phyloP scores from a whole-genome alignment of 129 eudicot species.

The Escallonia herrerae region DNA sequence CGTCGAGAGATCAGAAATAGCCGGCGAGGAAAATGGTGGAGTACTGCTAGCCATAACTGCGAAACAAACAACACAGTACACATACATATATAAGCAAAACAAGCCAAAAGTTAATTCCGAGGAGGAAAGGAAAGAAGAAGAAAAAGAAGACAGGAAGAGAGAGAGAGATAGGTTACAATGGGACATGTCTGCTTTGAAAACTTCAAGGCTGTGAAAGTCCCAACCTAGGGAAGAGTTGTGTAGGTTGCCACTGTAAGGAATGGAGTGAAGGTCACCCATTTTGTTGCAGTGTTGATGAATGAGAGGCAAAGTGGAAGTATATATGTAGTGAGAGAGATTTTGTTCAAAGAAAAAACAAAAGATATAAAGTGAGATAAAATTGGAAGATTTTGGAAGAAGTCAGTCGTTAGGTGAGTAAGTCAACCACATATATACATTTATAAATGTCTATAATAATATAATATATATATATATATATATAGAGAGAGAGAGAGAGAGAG shows the following conservation, averaged over 20 bases:
- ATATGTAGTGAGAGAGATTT: slow-evolving; percentile 13
- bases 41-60: slow-evolving; percentile 39
- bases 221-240: slow-evolving; percentile 47
- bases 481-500: slow-evolving; percentile 20
- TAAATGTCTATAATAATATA: background rate
- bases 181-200: slow-evolving; percentile 60
- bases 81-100: background rate
- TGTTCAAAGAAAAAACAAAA: slow-evolving; percentile 18
- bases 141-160: background rate
- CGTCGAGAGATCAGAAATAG: slow-evolving; percentile 46
- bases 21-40: slow-evolving; percentile 26
- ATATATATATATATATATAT: background rate
- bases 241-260: slow-evolving; percentile 36
- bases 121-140: background rate
- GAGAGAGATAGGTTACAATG: slow-evolving; percentile 25
- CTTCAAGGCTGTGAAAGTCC: slow-evolving; percentile 58
- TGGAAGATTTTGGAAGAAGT: background rate
- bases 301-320: background rate
- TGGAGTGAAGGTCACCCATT: slow-evolving; percentile 65
- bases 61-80: background rate
- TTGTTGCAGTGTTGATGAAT: background rate
- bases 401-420: too few species aligned
- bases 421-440: background rate
- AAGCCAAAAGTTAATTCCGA: background rate
- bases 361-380: too few species aligned